A percentile compares a stretch with the other conserved stretches of the same genome.
phyloP scores from a whole-genome alignment of 2,329 filamentous ascomycete genomes.

The Orbilia quercus region DNA sequence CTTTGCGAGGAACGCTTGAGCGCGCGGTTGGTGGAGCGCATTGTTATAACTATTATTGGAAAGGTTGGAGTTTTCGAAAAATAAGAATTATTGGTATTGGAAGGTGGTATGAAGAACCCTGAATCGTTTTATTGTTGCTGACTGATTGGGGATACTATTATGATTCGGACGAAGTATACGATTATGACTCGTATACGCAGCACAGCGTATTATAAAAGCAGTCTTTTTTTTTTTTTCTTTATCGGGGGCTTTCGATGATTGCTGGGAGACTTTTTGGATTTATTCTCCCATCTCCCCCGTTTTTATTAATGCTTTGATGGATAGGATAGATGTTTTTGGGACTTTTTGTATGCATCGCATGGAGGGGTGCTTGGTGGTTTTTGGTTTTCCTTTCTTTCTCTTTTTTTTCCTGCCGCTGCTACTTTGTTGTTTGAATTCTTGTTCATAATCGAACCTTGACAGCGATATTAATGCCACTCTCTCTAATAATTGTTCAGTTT shows the following conservation, averaged over 20 bases:
- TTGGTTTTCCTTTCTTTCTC: background rate
- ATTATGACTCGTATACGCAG: too few relatives aligned
- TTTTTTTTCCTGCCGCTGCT: constrained; percentile 1
- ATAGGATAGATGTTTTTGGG: background rate
- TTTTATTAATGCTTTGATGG: too few relatives aligned
- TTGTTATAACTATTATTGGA: background rate
- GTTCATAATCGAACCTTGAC: too few relatives aligned
- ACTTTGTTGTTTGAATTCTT: constrained; percentile 56
- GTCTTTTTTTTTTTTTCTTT: too few relatives aligned
- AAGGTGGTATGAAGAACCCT: too few relatives aligned
- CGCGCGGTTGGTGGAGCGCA: background rate
- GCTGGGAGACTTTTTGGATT: too few relatives aligned
- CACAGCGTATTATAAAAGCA: too few relatives aligned
- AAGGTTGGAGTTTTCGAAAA: constrained; percentile 11
- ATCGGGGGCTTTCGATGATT: too few relatives aligned
- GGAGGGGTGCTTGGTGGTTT: constrained; percentile 1
- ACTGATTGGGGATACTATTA: background rate
- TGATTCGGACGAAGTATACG: background rate
- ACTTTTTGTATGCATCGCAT: background rate
- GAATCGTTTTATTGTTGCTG: too few relatives aligned
- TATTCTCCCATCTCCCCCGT: too few relatives aligned
- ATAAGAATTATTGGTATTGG: background rate
- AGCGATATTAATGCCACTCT: too few relatives aligned
- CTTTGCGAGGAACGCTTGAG: constrained; percentile 58
- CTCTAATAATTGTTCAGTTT: constrained; percentile 58